phyloP scores from a whole-genome alignment of 306 rosid species.

The Cicer yamashitae region DNA sequence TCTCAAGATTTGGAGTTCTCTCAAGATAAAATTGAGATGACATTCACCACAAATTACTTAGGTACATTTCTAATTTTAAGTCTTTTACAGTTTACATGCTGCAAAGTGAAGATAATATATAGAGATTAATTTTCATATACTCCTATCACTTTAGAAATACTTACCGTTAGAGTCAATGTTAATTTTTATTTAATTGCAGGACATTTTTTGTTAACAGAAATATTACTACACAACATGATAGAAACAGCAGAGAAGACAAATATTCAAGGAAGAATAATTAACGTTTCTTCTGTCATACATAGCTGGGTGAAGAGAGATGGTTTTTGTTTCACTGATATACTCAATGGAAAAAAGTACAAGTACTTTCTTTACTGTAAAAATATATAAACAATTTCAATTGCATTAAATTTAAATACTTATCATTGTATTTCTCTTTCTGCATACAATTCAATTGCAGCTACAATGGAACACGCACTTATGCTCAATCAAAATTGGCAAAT shows the following conservation, averaged over 20 bases:
- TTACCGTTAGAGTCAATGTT: no score
- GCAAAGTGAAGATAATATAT: no score
- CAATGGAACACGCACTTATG: constrained; percentile 88
- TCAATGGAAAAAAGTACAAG: constrained; percentile 70
- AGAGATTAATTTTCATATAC: no score
- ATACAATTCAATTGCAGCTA: constrained; percentile 59
- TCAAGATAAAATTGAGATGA: constrained; percentile 89
- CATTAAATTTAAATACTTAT: constrained; percentile 35
- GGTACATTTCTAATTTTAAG: constrained; percentile 54
- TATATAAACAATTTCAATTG: not conserved
- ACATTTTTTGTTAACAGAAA: constrained; percentile 80
- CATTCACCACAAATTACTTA: constrained; percentile 92
- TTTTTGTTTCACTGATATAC: constrained; percentile 71
- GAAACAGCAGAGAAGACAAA: constrained; percentile 78
- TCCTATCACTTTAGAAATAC: no score
- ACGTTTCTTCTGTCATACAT: constrained; percentile 87
- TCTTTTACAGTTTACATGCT: not conserved
- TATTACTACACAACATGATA: constrained; percentile 81
- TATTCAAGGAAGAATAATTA: constrained; percentile 84
- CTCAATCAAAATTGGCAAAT: constrained; percentile 86
- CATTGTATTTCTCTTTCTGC: not conserved
- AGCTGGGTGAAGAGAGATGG: constrained; percentile 81
- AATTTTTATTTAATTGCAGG: constrained; percentile 55
- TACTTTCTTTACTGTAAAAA: constrained; percentile 4
- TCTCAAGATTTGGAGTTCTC: constrained; percentile 84